Evolutionary conservation across 2,329 filamentous ascomycete species (phyloP), one percentile per base, ranked within the genome.

Genomic region (Raffaelea deltoideospora): DNA sequence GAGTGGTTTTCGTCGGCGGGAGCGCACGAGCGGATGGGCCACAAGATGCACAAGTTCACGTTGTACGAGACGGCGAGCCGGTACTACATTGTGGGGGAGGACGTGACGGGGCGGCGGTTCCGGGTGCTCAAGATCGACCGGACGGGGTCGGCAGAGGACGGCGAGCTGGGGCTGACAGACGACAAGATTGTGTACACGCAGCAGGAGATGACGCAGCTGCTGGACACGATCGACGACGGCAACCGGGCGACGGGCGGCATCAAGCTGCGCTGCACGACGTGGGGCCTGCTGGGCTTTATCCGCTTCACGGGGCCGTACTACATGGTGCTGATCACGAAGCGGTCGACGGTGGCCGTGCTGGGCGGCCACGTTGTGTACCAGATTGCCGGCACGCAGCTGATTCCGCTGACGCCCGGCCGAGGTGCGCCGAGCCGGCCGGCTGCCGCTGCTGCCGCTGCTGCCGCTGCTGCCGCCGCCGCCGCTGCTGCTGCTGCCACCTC

Each of bases 321-420:
- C 56, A 96, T 98, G 87, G 69, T 96, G 22, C 62, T 96, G 34
- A 87, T 96, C 50, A 95, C 87, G 28, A 96, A 96, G 59, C 78
- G 92, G 61, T 90, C 83, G 51, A 92, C 92, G 40, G 87, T 94
- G 3, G 90, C 90, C 31, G 88, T 95, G 78, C 71, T 98, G 19
- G 90, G 90, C 15, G 90, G 90, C 1, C 90, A 96, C 54, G 94
- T 93, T 51, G 71, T 96, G 42, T 96, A 96, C 54, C 86, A 94
- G 57, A 76, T 98, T 38, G 88, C 96, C 51, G 86, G 77, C 21
- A 98, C 90, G 1, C 88, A 96, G 53, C 65, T 96, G 37, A 76
- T 98, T 14, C 84, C 88, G 0, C 63, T 98, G 42, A 88, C 84
- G 0, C 81, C 82, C 0, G 70, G 79, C 3, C 75, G 78, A 35